Evolutionary conservation across 140 eudicot species (phyloP), one percentile per base, ranked within the genome.

Genomic region (Oenanthe javanica): DNA sequence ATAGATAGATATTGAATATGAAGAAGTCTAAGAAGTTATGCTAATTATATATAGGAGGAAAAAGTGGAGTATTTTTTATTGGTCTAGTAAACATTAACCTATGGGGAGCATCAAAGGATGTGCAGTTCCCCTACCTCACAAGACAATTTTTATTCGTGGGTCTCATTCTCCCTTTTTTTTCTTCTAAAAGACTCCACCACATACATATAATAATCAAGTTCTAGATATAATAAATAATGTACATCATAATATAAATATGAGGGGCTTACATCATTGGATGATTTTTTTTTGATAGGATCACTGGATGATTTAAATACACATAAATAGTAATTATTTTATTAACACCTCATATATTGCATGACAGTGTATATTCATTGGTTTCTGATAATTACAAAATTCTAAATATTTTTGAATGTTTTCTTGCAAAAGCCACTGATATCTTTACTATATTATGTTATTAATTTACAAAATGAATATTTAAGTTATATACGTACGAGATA

Each of bases 21-120:
- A 36, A 36, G 40, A 36, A 79, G 50, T 25, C 36, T 31, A 9
- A 74, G 16, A 69, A 79, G 79, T 27, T 80, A 25, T 63, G 81
- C 74, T 4, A 67, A 25, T 11, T 82, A 81, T 87, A 84, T 85
- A 87, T 85, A 87, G 86, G 81, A 47, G 21, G 67, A 40, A 46
- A n/a, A 70, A 19, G 43, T 66, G 82, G 57, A 42, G 38, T 61
- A 2, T n/a, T 61, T 61, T 61, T 31, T 69, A 21, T 80, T 86
- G 86, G 86, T 86, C 80, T 80, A 81, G 81, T 79, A 76, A 87
- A 57, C 82, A 75, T 79, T 57, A 86, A 78, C 83, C 84, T 76
- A 81, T 86, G 82, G 57, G 77, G 73, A 89, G 84, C 86, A 83
- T 82, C 77, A 77, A 79, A 79, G 91, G 89, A 86, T 79, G 87